Evolutionary conservation across 2,329 filamentous ascomycete species (phyloP).

Genomic region (Neonectria neomacrospora): DNA sequence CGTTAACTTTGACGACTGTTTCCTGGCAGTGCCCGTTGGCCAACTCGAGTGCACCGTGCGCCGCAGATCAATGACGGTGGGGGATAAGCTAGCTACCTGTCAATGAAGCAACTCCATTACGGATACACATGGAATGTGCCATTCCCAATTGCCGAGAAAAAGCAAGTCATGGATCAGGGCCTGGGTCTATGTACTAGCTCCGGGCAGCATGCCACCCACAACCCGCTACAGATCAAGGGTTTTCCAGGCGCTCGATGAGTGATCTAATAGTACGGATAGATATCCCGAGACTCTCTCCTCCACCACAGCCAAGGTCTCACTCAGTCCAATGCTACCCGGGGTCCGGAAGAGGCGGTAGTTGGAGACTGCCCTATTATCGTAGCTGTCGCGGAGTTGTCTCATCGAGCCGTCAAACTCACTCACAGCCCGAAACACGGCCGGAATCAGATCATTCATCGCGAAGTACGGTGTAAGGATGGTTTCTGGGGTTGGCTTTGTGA

Average conservation of each 20-base stretch:
- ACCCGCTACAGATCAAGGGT: neutral
- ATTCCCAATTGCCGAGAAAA: conserved; percentile 6
- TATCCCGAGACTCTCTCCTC: neutral
- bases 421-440: conserved; percentile 17
- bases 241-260: conserved; percentile 6
- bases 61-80: neutral
- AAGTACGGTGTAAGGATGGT: conserved; percentile 25
- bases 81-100: neutral
- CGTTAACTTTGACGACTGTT: neutral
- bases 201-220: neutral
- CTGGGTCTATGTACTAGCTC: neutral
- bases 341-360: conserved; percentile 12
- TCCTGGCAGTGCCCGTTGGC: neutral
- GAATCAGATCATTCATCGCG: conserved; percentile 21
- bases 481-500: neutral
- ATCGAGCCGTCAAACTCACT: conserved; percentile 15
- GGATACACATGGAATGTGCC: neutral
- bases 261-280: neutral
- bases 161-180: neutral
- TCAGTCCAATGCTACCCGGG: conserved; percentile 3
- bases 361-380: neutral
- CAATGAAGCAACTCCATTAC: neutral
- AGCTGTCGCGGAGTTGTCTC: conserved; percentile 17
- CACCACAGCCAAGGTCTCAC: conserved; percentile 10
- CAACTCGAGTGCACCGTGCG: conserved; percentile 10